Conservation (phyloP, 345 rosid species). For the Eucalyptus polyanthemos region DNA sequence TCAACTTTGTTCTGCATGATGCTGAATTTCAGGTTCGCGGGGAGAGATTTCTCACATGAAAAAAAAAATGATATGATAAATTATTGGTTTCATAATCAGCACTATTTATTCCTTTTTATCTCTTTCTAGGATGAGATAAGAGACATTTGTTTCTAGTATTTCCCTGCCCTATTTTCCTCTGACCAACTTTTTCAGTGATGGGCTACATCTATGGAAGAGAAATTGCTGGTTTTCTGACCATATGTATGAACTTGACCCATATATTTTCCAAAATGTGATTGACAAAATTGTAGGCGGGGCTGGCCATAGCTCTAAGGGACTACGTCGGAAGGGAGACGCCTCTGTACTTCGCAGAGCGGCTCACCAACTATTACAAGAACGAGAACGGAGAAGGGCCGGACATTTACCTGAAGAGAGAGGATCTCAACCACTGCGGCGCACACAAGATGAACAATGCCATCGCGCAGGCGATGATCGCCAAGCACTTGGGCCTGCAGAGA, state of each 20-base stretch:
- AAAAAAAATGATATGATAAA: not conserved
- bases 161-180: not conserved
- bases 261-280: not conserved
- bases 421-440: slow-evolving; percentile 69
- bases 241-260: not conserved
- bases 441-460: slow-evolving; percentile 82
- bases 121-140: not conserved
- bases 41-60: not conserved
- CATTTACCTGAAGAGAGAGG: slow-evolving; percentile 64
- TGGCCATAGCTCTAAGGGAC: not conserved
- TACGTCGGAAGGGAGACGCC: too few species aligned
- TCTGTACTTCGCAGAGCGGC: too few species aligned
- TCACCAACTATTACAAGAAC: too few species aligned
- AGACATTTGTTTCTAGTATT: not conserved
- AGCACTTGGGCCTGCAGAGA: slow-evolving; percentile 44
- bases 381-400: too few species aligned
- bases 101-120: not conserved
- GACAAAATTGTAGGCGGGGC: slow-evolving; percentile 35
- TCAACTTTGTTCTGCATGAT: slow-evolving; percentile 26
- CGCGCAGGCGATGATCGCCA: slow-evolving; percentile 77
- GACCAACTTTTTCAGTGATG: not conserved
- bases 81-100: too few species aligned
- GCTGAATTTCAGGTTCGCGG: slow-evolving; percentile 50
- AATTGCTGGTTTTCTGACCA: not conserved
- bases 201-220: not conserved